A percentile compares a stretch with the other conserved stretches of the same genome.
Conservation (phyloP, 306 rosid species). For the Astragalus glycyphyllos region DNA sequence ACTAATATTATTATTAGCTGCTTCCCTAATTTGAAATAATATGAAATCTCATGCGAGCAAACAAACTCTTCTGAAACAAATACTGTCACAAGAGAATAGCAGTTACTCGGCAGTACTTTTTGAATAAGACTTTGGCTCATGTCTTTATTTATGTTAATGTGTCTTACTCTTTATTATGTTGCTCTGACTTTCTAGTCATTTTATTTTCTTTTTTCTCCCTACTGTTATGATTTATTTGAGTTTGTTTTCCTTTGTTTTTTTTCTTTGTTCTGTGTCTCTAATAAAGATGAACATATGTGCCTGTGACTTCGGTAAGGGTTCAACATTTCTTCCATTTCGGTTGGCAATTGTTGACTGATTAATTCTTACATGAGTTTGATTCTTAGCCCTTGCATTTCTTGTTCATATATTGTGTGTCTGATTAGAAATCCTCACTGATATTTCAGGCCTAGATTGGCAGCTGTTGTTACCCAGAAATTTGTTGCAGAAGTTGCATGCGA, state of each 20-base stretch:
- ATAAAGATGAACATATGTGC: neutral
- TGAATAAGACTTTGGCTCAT: neutral
- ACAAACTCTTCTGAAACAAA: neutral
- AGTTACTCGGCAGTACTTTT: neutral
- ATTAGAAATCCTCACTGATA: neutral
- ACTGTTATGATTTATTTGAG: neutral
- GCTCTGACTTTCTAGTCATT: neutral
- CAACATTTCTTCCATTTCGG: slow-evolving; percentile 32
- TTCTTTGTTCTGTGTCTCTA: too few relatives aligned
- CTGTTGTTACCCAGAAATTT: slow-evolving; percentile 88
- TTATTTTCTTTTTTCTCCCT: neutral
- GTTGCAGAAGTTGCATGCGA: slow-evolving; percentile 85
- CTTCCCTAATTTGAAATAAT: neutral
- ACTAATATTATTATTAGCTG: neutral
- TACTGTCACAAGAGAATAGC: neutral
- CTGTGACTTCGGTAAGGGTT: neutral
- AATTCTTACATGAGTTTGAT: slow-evolving; percentile 14
- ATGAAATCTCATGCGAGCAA: neutral
- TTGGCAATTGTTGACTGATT: slow-evolving; percentile 24
- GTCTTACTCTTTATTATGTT: neutral
- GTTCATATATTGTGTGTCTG: slow-evolving; percentile 5
- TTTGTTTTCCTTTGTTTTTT: neutral
- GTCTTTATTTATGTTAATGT: neutral
- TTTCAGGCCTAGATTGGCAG: slow-evolving; percentile 79
- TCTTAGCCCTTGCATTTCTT: slow-evolving; percentile 1